Evolutionary conservation across 306 rosid genomes (phyloP).

Genomic region (Cyamopsis tetragonoloba): DNA sequence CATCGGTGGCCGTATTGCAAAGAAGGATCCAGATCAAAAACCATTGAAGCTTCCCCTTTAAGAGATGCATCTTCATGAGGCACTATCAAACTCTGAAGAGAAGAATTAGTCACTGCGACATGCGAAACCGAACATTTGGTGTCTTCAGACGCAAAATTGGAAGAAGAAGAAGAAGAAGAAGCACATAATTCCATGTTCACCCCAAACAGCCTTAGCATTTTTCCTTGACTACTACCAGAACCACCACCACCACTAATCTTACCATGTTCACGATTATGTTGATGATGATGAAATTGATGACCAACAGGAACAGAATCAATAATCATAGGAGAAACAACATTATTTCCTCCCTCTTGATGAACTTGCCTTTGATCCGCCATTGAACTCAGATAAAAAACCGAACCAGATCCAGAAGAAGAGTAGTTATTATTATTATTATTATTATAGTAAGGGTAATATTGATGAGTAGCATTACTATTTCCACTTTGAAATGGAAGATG

Average conservation of each 20-base stretch:
- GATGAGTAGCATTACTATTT: not conserved
- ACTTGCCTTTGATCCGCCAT: constrained; percentile 25
- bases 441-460: constrained; percentile 23
- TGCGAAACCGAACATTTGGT: constrained; percentile 17
- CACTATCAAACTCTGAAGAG: constrained; percentile 37
- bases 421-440: not conserved
- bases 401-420: constrained; percentile 27
- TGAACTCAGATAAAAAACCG: constrained; percentile 36
- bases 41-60: constrained; percentile 46
- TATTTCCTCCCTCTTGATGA: constrained; percentile 23
- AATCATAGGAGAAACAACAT: constrained; percentile 29
- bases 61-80: too few species aligned
- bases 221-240: constrained; percentile 13
- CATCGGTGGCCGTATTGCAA: constrained; percentile 40
- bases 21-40: constrained; percentile 61
- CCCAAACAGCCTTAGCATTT: constrained; percentile 68
- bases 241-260: not conserved
- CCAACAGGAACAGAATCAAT: constrained; percentile 50
- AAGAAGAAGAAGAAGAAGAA: constrained; percentile 36
- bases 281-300: constrained; percentile 15
- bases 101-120: constrained; percentile 22
- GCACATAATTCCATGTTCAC: constrained; percentile 84
- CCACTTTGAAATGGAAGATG: constrained; percentile 9
- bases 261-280: not conserved
- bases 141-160: too few species aligned